Conservation (phyloP, 176 grass and related monocot genomes). For the Guadua angustifolia region DNA sequence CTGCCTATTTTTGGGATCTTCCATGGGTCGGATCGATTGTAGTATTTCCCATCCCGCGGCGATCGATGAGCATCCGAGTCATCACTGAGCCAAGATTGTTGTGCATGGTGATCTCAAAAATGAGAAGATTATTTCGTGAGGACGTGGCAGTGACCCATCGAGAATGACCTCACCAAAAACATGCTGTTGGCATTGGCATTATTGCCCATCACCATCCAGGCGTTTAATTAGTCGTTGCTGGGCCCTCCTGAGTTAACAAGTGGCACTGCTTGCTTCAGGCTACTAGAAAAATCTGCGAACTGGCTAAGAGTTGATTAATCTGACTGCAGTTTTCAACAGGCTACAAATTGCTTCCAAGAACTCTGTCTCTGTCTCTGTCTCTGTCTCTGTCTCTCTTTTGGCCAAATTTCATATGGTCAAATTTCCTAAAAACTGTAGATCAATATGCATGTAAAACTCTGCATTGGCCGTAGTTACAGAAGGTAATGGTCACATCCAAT, state of each 20-base stretch:
- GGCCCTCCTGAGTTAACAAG: background rate
- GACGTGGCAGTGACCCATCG: background rate
- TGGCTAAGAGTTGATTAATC: background rate
- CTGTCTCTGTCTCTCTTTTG: too few species aligned
- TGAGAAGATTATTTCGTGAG: background rate
- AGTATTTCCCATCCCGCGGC: background rate
- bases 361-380: too few species aligned
- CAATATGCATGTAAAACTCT: too few species aligned
- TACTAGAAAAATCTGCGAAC: background rate
- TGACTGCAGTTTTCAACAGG: too few species aligned
- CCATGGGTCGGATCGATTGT: too few species aligned
- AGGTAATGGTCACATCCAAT: too few species aligned
- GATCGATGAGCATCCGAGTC: constrained; percentile 4
- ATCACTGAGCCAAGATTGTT: too few species aligned
- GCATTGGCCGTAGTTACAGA: too few species aligned
- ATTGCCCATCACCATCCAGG: background rate
- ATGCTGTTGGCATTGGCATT: background rate
- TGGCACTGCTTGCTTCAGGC: background rate
- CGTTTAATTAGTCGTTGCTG: background rate
- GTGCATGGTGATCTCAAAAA: background rate
- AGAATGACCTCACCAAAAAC: background rate
- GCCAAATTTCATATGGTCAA: too few species aligned
- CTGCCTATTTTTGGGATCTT: too few species aligned
- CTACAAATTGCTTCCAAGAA: too few species aligned
- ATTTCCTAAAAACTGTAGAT: too few species aligned